phyloP scores from a whole-genome alignment of 495 filamentous ascomycete genomes.

The Thozetella sp. region DNA sequence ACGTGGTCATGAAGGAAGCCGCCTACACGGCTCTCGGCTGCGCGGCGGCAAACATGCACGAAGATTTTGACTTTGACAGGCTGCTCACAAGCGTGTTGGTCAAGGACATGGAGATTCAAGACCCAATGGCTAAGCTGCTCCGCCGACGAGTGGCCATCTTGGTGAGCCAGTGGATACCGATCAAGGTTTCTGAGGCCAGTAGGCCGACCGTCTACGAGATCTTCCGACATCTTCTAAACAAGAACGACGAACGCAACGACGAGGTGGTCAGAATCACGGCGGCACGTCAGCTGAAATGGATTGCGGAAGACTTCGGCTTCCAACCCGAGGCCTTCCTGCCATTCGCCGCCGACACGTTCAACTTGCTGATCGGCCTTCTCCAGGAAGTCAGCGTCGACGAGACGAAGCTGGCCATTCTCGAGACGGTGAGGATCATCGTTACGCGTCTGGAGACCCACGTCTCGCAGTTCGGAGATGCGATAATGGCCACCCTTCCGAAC shows the following conservation, averaged over 20 bases:
- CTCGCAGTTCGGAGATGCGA: conserved; percentile 73
- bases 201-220: conserved; percentile 81
- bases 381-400: conserved; percentile 82
- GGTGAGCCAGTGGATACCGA: conserved; percentile 84
- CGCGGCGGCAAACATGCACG: conserved; percentile 72
- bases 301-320: conserved; percentile 87
- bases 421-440: conserved; percentile 80
- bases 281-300: conserved; percentile 75
- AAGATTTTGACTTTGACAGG: conserved; percentile 74
- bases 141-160: conserved; percentile 85
- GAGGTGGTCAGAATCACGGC: conserved; percentile 90
- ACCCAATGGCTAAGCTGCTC: conserved; percentile 81
- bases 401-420: conserved; percentile 82
- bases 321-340: conserved; percentile 67
- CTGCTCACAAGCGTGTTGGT: conserved; percentile 76
- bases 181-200: conserved; percentile 66
- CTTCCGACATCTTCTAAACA: conserved; percentile 83
- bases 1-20: conserved; percentile 86
- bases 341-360: conserved; percentile 70
- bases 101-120: conserved; percentile 75
- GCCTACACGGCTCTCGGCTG: conserved; percentile 91
- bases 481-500: conserved; percentile 77
- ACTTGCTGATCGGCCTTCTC: conserved; percentile 71
- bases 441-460: conserved; percentile 77
- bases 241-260: conserved; percentile 79